Base-by-base conservation (phyloP, 495 filamentous ascomycete species). In the Bryoglossum gracile region DNA sequence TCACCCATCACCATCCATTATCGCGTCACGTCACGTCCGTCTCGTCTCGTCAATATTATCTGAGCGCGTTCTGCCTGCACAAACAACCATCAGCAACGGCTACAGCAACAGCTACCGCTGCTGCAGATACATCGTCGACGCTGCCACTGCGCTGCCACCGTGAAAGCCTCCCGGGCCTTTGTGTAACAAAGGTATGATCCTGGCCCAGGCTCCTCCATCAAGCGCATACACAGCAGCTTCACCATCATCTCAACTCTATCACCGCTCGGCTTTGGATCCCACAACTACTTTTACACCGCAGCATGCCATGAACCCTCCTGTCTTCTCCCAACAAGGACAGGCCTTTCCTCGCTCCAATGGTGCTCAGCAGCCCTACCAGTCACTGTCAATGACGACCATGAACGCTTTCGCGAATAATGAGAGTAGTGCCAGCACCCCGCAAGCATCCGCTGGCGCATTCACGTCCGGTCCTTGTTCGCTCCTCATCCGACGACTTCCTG, bases 401-500 rank as follows among this genome's bases (percentile, higher is more conserved):
- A 58, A 56, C 40, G 48, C 51, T 13, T 61, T 61, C 38, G 51
- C 51, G 5, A 24, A 8, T 21, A 24, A 8, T 21, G 58, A 61
- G 14, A 48, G 34, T 30, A 45, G 35, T n/a, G n/a, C 35, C 24
- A 54, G 47, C 45, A 28, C 47, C 2, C n/a, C 53, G n/a, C 52
- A 55, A 43, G 30, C 48, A 21, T 36, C 53, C 3, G 32, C 43
- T 16, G 39, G 43, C 40, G 33, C 46, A 36, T 55, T 55, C 26
- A 50, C 45, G 3, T 14, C 52, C 18, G 51, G 54, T 0, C 54
- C 58, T 4, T 51, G 34, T 45, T 45, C 59, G 3, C 36, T 62
- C 44, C 64, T 87, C 41, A 83, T 95, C 67, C 85, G 85, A 53
- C 84, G 81, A 57, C 75, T 95, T 0, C 85, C 89, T 5, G 62